Base-by-base conservation (phyloP, 2,329 filamentous ascomycete species). In the Alternaria sp. region DNA sequence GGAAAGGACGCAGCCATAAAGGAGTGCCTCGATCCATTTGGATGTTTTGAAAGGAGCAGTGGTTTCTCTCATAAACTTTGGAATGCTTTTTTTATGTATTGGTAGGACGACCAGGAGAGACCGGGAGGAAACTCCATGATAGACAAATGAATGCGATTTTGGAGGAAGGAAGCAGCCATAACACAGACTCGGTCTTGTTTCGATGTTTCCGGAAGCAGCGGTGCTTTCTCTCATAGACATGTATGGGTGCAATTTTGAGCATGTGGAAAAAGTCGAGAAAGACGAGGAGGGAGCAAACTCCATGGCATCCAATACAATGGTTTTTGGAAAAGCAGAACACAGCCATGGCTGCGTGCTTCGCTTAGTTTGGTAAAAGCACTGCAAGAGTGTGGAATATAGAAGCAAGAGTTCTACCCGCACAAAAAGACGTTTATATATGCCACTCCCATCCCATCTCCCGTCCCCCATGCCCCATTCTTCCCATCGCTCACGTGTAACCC, bases 111-210 rank as follows among this genome's bases (percentile, higher is more conserved):
- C 0, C 15, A 36, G 15, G 13, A 10, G 5, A 36, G 15, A 36
- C 4, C 0, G 5, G 30, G 15, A n/a, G 32, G 0, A 36, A n/a
- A 36, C 2, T 3, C 32, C 32, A 36, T 36, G 0, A 9, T 1
- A 4, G 13, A 0, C 32, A n/a, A 4, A n/a, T 5, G 1, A 15
- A 2, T 8, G 8, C 32, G 15, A 8, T 36, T 36, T 36, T 36
- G 32, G 7, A 36, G 32, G 32, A 36, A 36, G 32, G 15, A 36
- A 36, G 32, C 32, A 1, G 32, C 15, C 32, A 32, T 21, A 21
- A 4, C 21, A 4, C 21, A 21, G 4, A 21, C 4, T 21, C 3
- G 21, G 21, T 21, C 21, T 21, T 21, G 21, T 21, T 21, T 21
- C 21, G 21, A 21, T 21, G 21, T 4, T 21, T 36, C n/a, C 32